These are phyloP conservation scores for Macadamia integrifolia DNA, from an alignment of 164 flowering plant genomes.

Conservation along the genomic window DNA sequence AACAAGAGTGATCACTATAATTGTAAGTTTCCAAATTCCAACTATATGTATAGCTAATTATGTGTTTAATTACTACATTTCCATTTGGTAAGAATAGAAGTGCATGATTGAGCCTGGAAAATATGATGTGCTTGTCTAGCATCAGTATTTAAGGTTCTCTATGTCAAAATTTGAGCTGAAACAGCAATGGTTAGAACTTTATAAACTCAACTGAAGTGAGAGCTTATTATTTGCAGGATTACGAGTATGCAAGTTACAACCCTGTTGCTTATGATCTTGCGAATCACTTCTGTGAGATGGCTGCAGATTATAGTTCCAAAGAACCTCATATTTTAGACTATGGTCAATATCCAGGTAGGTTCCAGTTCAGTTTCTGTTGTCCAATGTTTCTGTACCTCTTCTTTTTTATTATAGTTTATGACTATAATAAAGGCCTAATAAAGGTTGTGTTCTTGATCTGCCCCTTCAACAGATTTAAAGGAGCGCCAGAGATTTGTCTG, in stretches of 20 bases:
- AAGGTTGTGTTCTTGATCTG: not conserved
- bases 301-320: constrained; percentile 77
- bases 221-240: constrained; percentile 46
- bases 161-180: too few relatives aligned
- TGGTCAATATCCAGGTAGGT: constrained; percentile 71
- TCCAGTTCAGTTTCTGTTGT: not conserved
- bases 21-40: constrained; percentile 49
- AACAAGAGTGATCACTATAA: constrained; percentile 60
- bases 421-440: not conserved
- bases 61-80: not conserved
- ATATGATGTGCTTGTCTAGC: too few relatives aligned
- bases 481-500: constrained; percentile 60
- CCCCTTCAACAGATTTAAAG: constrained; percentile 39
- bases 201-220: too few relatives aligned
- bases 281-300: constrained; percentile 97
- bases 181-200: too few relatives aligned
- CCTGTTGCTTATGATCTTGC: constrained; percentile 84
- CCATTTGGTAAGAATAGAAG: too few relatives aligned
- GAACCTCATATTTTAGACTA: constrained; percentile 82
- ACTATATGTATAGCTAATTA: not conserved
- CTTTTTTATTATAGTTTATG: not conserved
- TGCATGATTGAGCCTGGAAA: too few relatives aligned
- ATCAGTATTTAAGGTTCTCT: too few relatives aligned
- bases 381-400: not conserved
- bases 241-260: constrained; percentile 86